Percentiles rank a stretch among this genome's conserved stretches.
Evolutionary conservation across 805 yeast species (phyloP).

Genomic region (Metschnikowia corniflorae): DNA sequence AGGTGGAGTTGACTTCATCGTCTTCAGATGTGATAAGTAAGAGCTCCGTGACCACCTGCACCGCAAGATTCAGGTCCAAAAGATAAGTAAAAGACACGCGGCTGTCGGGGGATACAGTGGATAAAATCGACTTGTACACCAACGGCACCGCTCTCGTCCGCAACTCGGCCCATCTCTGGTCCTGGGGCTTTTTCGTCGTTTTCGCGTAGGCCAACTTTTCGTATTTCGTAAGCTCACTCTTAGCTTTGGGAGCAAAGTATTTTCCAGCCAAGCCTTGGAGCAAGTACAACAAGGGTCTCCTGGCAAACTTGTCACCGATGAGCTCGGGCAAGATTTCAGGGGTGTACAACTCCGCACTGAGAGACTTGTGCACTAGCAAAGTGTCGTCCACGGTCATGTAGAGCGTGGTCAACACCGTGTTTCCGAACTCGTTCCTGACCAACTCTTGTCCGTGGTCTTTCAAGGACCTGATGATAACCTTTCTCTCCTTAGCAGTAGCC

Average conservation of each 20-base stretch:
- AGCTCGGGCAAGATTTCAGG: constrained; percentile 51
- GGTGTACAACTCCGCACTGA: constrained; percentile 52
- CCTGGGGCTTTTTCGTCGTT: constrained; percentile 84
- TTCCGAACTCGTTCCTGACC: constrained; percentile 83
- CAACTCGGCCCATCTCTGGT: constrained; percentile 69
- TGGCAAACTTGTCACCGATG: constrained; percentile 67
- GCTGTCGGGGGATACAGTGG: constrained; percentile 22
- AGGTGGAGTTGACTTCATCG: constrained; percentile 35
- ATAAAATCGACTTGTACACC: constrained; percentile 51
- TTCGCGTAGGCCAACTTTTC: constrained; percentile 51
- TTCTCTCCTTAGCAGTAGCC: constrained; percentile 92
- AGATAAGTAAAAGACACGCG: constrained; percentile 47
- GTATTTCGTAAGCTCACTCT: constrained; percentile 58
- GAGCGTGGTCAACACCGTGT: constrained; percentile 69
- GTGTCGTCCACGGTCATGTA: constrained; percentile 93
- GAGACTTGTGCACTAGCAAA: constrained; percentile 71
- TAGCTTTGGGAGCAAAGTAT: constrained; percentile 69
- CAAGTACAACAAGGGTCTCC: constrained; percentile 85
- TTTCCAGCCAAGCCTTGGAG: constrained; percentile 75
- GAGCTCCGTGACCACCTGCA: constrained; percentile 79
- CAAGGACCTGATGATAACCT: constrained; percentile 65
- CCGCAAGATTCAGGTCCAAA: constrained; percentile 68
- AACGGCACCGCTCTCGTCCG: constrained; percentile 61
- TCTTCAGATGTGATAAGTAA: constrained; percentile 53
- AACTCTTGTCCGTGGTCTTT: constrained; percentile 73